phyloP scores from a whole-genome alignment of 805 yeast genomes.

The Brettanomyces naardenensis region DNA sequence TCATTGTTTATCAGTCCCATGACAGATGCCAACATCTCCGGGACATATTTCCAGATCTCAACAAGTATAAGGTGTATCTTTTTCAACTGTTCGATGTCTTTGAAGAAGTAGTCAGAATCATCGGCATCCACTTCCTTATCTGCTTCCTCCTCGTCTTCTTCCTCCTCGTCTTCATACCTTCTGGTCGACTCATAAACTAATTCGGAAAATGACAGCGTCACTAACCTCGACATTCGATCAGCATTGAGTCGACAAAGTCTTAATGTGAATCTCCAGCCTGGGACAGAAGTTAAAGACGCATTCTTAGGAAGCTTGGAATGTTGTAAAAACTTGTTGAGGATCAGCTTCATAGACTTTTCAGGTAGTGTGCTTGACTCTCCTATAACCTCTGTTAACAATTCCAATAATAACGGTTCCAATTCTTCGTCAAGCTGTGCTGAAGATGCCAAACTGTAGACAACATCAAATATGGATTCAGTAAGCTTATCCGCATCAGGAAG shows the following conservation, averaged over 20 bases:
- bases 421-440: slow-evolving; percentile 28
- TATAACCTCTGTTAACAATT: slow-evolving; percentile 66
- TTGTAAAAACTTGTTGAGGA: slow-evolving; percentile 54
- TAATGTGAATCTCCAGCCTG: slow-evolving; percentile 59
- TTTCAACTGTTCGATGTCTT: slow-evolving; percentile 33
- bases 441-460: slow-evolving; percentile 49
- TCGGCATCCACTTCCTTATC: slow-evolving; percentile 10
- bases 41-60: slow-evolving; percentile 71
- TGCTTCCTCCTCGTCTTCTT: slow-evolving; percentile 16
- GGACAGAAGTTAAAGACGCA: slow-evolving; percentile 27
- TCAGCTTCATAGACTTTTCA: slow-evolving; percentile 47
- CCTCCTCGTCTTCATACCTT: slow-evolving; percentile 17
- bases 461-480: slow-evolving; percentile 47
- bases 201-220: slow-evolving; percentile 77
- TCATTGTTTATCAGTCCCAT: slow-evolving; percentile 79
- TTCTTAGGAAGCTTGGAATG: slow-evolving; percentile 19
- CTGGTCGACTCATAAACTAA: slow-evolving; percentile 45
- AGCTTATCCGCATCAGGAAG: slow-evolving; percentile 53
- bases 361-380: slow-evolving; percentile 66
- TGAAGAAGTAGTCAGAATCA: slow-evolving; percentile 5
- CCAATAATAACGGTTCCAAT: slow-evolving; percentile 56
- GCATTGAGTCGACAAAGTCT: slow-evolving; percentile 61
- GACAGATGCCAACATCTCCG: slow-evolving; percentile 64
- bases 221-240: slow-evolving; percentile 66
- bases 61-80: slow-evolving; percentile 57